Evolutionary conservation across 305 asterid genomes (phyloP).

Genomic region (Solanum hybrid): DNA sequence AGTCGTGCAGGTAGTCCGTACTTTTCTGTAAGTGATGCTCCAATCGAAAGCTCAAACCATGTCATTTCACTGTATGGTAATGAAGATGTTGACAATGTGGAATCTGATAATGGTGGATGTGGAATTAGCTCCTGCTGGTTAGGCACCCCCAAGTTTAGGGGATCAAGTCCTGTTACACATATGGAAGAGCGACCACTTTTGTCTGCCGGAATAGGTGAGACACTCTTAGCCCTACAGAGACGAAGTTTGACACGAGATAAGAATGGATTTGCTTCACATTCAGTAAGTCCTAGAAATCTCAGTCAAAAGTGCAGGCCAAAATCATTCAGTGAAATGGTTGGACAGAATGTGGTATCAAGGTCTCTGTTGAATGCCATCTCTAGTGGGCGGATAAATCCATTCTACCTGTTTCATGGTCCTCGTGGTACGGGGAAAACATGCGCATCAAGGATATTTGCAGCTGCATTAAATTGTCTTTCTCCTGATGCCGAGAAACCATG

Average conservation of each 20-base stretch:
- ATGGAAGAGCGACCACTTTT: constrained; percentile 51
- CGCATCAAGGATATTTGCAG: constrained; percentile 69
- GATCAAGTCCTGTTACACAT: constrained; percentile 23
- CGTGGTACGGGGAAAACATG: constrained; percentile 84
- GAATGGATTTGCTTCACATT: constrained; percentile 20
- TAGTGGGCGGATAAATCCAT: constrained; percentile 32
- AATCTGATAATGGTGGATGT: constrained; percentile 54
- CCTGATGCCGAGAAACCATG: constrained; percentile 43
- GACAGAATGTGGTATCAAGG: constrained; percentile 43
- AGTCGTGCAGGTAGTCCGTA: constrained; percentile 41
- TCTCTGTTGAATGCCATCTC: constrained; percentile 48
- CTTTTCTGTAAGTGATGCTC: constrained; percentile 23
- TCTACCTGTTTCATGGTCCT: constrained; percentile 72
- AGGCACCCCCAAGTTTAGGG: constrained; percentile 38
- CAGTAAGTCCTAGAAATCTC: constrained; percentile 47
- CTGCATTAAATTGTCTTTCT: constrained; percentile 71
- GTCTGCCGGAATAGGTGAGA: constrained; percentile 18
- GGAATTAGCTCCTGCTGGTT: constrained; percentile 74
- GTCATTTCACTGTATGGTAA: constrained; percentile 26
- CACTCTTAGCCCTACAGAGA: constrained; percentile 7
- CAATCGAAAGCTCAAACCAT: constrained; percentile 17
- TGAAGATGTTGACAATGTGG: constrained; percentile 41
- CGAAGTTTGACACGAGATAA: constrained; percentile 17
- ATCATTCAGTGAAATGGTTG: constrained; percentile 60
- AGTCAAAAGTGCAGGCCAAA: constrained; percentile 61